Evolutionary conservation across 164 flowering plant genomes (phyloP).

Genomic region (Berberis vulgaris): DNA sequence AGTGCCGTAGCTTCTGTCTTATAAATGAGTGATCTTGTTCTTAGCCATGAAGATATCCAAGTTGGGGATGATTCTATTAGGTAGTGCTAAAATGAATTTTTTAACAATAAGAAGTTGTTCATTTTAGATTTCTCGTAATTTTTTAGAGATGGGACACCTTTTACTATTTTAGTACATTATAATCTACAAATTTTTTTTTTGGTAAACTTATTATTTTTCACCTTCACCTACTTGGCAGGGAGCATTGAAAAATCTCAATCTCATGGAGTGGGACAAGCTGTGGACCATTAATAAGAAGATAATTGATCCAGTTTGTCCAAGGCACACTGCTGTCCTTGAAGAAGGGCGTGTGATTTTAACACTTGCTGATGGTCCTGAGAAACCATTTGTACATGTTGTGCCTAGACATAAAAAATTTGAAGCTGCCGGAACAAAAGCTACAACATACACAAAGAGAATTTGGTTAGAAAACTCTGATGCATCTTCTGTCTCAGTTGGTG

Average conservation of each 20-base stretch:
- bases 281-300: conserved; percentile 95
- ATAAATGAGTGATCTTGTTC: too few species aligned
- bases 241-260: conserved; percentile 91
- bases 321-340: conserved; percentile 81
- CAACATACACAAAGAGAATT: conserved; percentile 61
- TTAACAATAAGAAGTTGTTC: neutral
- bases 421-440: conserved; percentile 75
- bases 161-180: too few species aligned
- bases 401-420: conserved; percentile 79
- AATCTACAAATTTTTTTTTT: neutral
- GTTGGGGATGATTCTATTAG: too few species aligned
- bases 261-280: conserved; percentile 97
- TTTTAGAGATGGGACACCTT: too few species aligned
- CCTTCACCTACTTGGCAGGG: conserved; percentile 37
- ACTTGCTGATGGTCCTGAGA: conserved; percentile 68
- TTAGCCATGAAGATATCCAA: too few species aligned
- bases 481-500: conserved; percentile 42
- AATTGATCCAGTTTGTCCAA: conserved; percentile 84
- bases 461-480: conserved; percentile 88
- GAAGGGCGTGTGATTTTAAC: conserved; percentile 61
- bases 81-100: too few species aligned
- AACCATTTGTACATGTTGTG: conserved; percentile 60
- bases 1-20: too few species aligned
- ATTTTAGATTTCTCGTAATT: neutral
- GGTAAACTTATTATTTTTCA: neutral